phyloP scores from a whole-genome alignment of 225 moss, liverwort and hornwort species.

The Pseudisothecium myosuroides region DNA sequence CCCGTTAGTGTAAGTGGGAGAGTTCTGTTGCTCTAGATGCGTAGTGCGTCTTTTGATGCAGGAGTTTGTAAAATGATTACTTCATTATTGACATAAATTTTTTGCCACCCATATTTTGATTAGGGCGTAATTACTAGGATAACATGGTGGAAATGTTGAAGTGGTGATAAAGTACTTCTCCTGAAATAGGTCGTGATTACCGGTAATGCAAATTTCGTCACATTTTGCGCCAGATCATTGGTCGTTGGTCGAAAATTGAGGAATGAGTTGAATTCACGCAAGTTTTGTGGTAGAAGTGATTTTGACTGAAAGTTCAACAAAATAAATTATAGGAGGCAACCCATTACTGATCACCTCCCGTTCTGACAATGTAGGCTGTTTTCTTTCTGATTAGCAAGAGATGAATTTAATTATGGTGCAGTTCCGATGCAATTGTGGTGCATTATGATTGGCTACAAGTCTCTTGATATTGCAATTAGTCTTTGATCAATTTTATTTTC shows the following conservation, averaged over 20 bases:
- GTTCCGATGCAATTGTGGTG: too few relatives aligned
- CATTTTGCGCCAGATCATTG: background rate
- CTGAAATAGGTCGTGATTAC: background rate
- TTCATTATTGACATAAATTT: background rate
- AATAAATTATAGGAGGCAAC: too few relatives aligned
- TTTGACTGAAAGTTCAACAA: background rate
- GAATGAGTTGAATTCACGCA: background rate
- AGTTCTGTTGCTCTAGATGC: background rate
- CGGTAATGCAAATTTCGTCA: background rate
- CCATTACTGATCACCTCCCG: too few relatives aligned
- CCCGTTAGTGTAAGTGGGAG: conserved; percentile 9
- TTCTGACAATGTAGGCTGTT: too few relatives aligned
- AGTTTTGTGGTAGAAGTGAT: background rate
- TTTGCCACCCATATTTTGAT: background rate
- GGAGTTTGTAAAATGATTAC: conserved; percentile 6
- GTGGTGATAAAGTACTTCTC: background rate
- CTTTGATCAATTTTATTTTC: too few relatives aligned
- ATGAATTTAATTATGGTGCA: too few relatives aligned
- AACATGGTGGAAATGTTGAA: background rate
- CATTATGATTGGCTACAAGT: too few relatives aligned
- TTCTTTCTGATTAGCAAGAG: too few relatives aligned
- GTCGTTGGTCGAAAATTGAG: too few relatives aligned
- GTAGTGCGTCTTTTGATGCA: background rate
- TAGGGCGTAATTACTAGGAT: background rate
- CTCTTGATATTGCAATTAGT: too few relatives aligned